These are phyloP conservation scores for Cicer bijugum DNA, from an alignment of 306 rosid genomes.

Conservation along the genomic window DNA sequence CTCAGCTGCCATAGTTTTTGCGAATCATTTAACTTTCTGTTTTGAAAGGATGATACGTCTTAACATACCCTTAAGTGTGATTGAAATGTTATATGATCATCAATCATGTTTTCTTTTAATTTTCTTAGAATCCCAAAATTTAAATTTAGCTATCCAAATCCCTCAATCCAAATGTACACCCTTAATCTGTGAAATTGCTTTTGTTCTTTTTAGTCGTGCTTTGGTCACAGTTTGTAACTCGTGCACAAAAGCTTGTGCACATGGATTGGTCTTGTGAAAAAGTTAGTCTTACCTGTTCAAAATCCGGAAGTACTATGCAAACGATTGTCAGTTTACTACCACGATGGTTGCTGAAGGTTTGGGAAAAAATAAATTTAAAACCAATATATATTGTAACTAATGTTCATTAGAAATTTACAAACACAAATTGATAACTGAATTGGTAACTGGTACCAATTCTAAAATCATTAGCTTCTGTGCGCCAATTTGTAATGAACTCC, in stretches of 20 bases:
- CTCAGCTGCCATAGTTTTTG: not conserved
- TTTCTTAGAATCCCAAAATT: too few species aligned
- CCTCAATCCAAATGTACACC: too few species aligned
- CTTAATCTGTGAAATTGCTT: too few species aligned
- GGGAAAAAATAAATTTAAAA: not conserved
- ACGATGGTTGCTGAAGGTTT: not conserved
- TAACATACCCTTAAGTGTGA: too few species aligned
- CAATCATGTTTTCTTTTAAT: too few species aligned
- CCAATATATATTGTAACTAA: too few species aligned
- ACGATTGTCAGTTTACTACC: not conserved
- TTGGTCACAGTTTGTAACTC: too few species aligned
- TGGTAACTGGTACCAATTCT: not conserved
- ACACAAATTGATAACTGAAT: not conserved
- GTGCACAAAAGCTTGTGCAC: too few species aligned
- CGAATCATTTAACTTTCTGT: conserved; percentile 8
- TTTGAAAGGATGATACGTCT: not conserved
- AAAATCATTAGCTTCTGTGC: not conserved
- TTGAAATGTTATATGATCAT: too few species aligned
- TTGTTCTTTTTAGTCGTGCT: too few species aligned
- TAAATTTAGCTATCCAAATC: too few species aligned
- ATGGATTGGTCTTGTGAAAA: not conserved
- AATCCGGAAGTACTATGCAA: not conserved
- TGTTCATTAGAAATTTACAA: not conserved
- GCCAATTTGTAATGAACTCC: not conserved
- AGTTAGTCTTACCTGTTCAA: not conserved